Evolutionary conservation across 139 green algal genomes (phyloP), one percentile per base, ranked within the genome.

Genomic region (Micractinium sp.): DNA sequence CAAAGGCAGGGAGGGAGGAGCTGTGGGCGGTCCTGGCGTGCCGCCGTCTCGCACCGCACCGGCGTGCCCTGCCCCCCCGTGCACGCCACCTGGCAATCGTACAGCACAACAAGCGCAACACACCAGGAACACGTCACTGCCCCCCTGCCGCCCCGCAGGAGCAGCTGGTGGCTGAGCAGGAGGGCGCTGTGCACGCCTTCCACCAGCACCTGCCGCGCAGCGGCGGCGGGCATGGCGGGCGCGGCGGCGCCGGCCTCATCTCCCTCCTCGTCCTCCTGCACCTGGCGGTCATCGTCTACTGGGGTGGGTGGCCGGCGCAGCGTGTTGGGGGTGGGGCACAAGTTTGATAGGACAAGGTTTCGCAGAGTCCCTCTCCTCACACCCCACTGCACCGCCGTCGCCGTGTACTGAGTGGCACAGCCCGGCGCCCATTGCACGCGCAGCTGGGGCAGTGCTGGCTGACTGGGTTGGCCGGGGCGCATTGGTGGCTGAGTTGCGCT

Each of bases 161-260:
- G 41, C 53, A 41, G 53, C 29, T 23, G 82, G 36, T 78, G 63
- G 61, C 82, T 15, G 82, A 63, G 36, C 82, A 79, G 63, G 35
- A 78, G 63, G 27, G 47, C 19, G 47, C 41, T 12, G 85, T 71
- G 71, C 41, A 81, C 31, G 85, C 82, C 33, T 78, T 87, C 63
- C 82, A 79, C 36, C 23, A 63, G 31, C 63, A 87, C 82, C 31
- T 78, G 18, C 38, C 36, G 33, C 63, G 36, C 36, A 35, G 15
- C 15, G 63, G 0, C 15, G 25, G 0, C 22, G 35, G 38, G 22
- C 82, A 39, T 7, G 14, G 35, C 18, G 63, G 71, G 27, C 29
- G 74, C 71, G 53, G 71, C 71, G 53, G 71, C 85, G 69, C 85
- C 41, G 85, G 85, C 41, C 41, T 88, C 41, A 88, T 88, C 47